Evolutionary conservation across 176 grass and related monocot species (phyloP).

Genomic region (Themeda triandra): DNA sequence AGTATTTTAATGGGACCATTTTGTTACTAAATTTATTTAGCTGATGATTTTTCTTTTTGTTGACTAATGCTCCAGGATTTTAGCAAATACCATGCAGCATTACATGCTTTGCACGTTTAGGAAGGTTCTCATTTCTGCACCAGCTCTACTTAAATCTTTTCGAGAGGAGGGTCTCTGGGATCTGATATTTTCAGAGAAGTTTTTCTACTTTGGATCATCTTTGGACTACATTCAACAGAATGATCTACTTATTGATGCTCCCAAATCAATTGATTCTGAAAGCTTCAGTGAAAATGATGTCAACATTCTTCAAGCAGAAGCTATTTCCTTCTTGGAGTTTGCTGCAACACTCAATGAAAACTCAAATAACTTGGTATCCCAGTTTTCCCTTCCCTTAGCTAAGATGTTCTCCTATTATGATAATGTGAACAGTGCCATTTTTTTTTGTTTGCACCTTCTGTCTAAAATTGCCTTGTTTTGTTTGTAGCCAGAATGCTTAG

Average conservation of each 20-base stretch:
- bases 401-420: constrained; percentile 3
- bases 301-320: constrained; percentile 80
- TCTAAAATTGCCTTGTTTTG: constrained; percentile 30
- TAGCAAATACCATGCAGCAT: constrained; percentile 84
- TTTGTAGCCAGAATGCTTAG: constrained; percentile 92
- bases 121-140: constrained; percentile 93
- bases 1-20: neutral
- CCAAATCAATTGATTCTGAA: constrained; percentile 20
- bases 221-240: constrained; percentile 36
- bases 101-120: constrained; percentile 83
- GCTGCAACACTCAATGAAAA: constrained; percentile 81
- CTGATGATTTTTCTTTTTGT: constrained; percentile 5
- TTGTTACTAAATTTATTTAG: constrained; percentile 24
- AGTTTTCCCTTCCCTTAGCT: constrained; percentile 11
- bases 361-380: constrained; percentile 82
- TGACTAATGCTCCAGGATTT: constrained; percentile 61
- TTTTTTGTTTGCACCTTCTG: constrained; percentile 21
- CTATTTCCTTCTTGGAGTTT: constrained; percentile 99
- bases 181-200: constrained; percentile 89
- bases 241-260: constrained; percentile 34
- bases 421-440: constrained; percentile 9
- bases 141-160: constrained; percentile 78
- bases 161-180: constrained; percentile 88
- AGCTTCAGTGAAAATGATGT: constrained; percentile 40
- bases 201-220: constrained; percentile 83